Evolutionary conservation across 495 filamentous ascomycete species (phyloP).

Genomic region (Tuber aestivum): DNA sequence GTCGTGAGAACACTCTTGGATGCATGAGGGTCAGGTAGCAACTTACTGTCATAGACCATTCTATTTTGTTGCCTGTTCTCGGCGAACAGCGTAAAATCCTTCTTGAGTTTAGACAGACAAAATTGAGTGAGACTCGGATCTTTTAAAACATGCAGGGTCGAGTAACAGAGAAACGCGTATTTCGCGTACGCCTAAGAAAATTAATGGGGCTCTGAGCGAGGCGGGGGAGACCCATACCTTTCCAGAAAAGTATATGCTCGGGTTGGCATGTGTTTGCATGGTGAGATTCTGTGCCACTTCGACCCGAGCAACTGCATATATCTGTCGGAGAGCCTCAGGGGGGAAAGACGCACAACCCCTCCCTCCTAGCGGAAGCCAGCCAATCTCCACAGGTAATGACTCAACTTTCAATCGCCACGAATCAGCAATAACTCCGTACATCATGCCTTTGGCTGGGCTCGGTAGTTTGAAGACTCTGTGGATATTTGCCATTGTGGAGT

Average conservation of each 20-base stretch:
- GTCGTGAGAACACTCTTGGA: constrained; percentile 68
- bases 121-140: constrained; percentile 55
- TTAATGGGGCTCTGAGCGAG: constrained; percentile 23
- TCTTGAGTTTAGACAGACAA: constrained; percentile 43
- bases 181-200: constrained; percentile 38
- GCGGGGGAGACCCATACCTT: constrained; percentile 52
- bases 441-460: constrained; percentile 11
- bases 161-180: not conserved
- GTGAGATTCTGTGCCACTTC: constrained; percentile 71
- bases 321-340: not conserved
- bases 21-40: constrained; percentile 75
- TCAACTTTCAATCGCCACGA: constrained; percentile 7
- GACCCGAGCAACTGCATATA: constrained; percentile 23
- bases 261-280: constrained; percentile 62
- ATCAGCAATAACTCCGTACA: constrained; percentile 7
- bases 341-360: not conserved
- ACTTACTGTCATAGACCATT: constrained; percentile 68
- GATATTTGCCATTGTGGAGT: constrained; percentile 9
- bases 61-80: constrained; percentile 69
- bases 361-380: constrained; percentile 7
- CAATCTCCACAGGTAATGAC: constrained; percentile 9
- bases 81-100: constrained; percentile 64
- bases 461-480: not conserved
- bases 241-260: constrained; percentile 88
- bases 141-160: not conserved